phyloP scores from a whole-genome alignment of 2,329 filamentous ascomycete genomes.

The Mariannaea sp. region DNA sequence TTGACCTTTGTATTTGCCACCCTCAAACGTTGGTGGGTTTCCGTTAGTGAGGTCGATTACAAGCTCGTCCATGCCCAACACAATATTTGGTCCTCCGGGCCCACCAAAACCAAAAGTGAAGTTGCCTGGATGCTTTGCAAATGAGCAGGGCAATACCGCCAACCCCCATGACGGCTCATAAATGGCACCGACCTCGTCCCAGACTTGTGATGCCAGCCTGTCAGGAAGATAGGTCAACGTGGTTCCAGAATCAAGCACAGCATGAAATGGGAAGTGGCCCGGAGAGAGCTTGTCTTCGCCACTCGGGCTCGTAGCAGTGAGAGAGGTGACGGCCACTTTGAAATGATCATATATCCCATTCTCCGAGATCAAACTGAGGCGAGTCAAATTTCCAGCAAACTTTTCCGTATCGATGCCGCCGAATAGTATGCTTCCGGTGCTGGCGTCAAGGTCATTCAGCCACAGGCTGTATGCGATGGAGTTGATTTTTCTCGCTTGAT shows the following conservation, averaged over 20 bases:
- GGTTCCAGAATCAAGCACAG: constrained; percentile 76
- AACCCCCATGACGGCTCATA: constrained; percentile 46
- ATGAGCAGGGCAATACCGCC: constrained; percentile 57
- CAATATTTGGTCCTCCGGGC: constrained; percentile 53
- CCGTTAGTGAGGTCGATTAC: constrained; percentile 53
- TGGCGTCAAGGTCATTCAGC: constrained; percentile 63
- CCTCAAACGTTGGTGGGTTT: constrained; percentile 42
- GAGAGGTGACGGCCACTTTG: constrained; percentile 52
- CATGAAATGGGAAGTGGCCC: constrained; percentile 54
- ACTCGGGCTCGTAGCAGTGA: constrained; percentile 53
- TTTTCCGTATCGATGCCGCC: constrained; percentile 81
- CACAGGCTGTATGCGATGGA: constrained; percentile 74
- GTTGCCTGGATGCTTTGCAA: constrained; percentile 50
- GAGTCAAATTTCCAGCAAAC: constrained; percentile 66
- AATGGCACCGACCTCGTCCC: constrained; percentile 59
- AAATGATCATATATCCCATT: constrained; percentile 52
- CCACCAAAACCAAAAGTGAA: constrained; percentile 62
- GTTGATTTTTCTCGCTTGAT: constrained; percentile 65
- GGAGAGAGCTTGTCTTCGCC: constrained; percentile 55
- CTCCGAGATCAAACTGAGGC: constrained; percentile 58
- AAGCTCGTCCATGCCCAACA: constrained; percentile 60
- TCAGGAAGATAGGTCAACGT: constrained; percentile 72
- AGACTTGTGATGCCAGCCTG: constrained; percentile 58
- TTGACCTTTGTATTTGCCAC: constrained; percentile 51
- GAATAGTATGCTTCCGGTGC: constrained; percentile 74